Evolutionary conservation across 2,329 filamentous ascomycete genomes (phyloP), one percentile per base, ranked within the genome.

Genomic region (Leptodontidium sp.): DNA sequence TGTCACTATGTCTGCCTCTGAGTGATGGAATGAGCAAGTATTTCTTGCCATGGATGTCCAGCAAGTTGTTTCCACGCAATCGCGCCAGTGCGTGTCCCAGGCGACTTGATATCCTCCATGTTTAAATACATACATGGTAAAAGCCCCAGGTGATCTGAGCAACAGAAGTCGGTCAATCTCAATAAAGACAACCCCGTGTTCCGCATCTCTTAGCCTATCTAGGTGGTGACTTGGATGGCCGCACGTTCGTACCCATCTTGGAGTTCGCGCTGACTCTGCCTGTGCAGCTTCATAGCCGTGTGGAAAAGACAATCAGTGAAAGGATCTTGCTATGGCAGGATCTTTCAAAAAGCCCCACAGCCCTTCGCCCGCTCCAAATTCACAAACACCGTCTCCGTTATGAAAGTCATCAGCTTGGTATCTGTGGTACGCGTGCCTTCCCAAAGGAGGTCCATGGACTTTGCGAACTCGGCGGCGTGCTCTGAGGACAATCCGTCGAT

Each of bases 121-220:
- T 35, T 58, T 12, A 64, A 21, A 14, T 17, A 11, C 15, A 45
- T 17, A 73, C 64, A 12, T 71, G 64, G 45, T 66, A 71, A 35
- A 67, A 69, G 21, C 71, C 67, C 0, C 63, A 69, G 0, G 68
- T 53, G 1, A 70, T 52, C 26, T 35, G 32, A 5, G 4, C 9
- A 35, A 35, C 32, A 35, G 32, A 35, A 35, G 5, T 35, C 32
- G 9, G 9, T 9, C 32, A 9, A 35, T 35, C 32, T 35, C 9
- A 35, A 9, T 4, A 35, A 21, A 21, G 21, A 21, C 21, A 21
- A 21, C 21, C 21, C 21, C 21, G 21, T 35, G 32, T 35, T 35
- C 32, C 32, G 32, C 32, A 35, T 35, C 32, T 35, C 32, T 4
- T 9, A 35, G 32, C 9, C 32, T 9, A 35, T 21, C 21, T 21